Base-by-base conservation (phyloP, 2,329 filamentous ascomycete genomes). In the Plectosphaerella sp. region DNA sequence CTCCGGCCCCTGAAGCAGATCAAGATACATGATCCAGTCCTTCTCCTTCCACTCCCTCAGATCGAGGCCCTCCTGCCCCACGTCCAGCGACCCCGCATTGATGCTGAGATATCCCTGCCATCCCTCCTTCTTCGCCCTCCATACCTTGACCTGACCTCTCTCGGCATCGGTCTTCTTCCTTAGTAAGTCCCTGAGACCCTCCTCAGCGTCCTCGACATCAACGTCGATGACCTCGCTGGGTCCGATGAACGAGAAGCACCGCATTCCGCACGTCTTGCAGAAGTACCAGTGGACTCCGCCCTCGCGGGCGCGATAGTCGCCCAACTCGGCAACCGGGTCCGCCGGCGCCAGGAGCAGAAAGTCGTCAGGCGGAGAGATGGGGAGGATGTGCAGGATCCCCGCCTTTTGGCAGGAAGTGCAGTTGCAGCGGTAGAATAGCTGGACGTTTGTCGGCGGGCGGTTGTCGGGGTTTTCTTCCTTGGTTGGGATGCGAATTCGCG, bases 401-500 rank as follows among this genome's bases (percentile, higher is more conserved):
- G 72, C 66, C 57, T 79, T 79, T 47, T 77, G 72, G 60, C 76
- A 79, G 11, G 72, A 69, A 11, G 63, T 72, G 61, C 76, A 79
- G 55, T 79, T 79, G 66, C 75, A 79, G 56, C 70, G 64, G 63
- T 70, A 67, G 52, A 72, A 52, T 49, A 54, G 47, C 51, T 68
- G 64, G 8, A 33, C 24, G 15, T 37, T 53, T 47, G 15, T 53
- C n/a, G 14, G 51, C 28, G 58, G 52, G 18, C 54, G 47, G 58
- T 41, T 58, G 48, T 63, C 62, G 51, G 10, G 42, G 36, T 4
- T 45, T 45, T 22, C 20, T 42, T 8, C n/a, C 41, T 20, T 50
- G 35, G 52, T 52, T 39, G 15, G n/a, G 1, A 49, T 18, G 39
- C 37, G 48, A 11, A 43, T 52, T 9, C 52, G 50, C 0, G 59